Evolutionary conservation across 2,329 filamentous ascomycete species (phyloP), one percentile per base, ranked within the genome.

Genomic region (Bipolaris bicolor): DNA sequence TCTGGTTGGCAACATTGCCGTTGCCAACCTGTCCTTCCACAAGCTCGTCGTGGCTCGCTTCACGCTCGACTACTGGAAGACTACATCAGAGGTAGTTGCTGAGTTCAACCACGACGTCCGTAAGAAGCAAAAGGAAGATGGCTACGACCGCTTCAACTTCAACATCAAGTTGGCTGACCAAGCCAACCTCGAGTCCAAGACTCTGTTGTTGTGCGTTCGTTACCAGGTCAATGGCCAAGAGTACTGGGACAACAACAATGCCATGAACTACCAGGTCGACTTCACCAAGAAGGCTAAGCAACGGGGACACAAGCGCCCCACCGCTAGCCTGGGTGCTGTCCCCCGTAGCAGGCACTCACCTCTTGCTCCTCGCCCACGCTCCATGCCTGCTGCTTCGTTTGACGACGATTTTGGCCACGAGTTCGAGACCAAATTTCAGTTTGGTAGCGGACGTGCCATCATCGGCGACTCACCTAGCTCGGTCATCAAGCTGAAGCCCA

Each of bases 51-150:
- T 90, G n/a, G 94, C 92, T 75, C 88, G 95, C 49, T 99, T 99
- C 77, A 99, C 95, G 0, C 84, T 97, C 45, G 95, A 99, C 76
- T 95, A 96, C 79, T 99, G 95, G 95, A 97, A 96, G 83, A 99
- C 95, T 0, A 96, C 93, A 0, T 99, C 95, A 0, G 95, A 99
- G 74, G 90, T 98, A 1, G 84, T 84, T 36, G 94, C 91, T n/a
- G 92, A 97, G 69, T 99, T 86, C 79, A 89, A 88, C 74, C 86
- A 90, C 60, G 90, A 95, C 77, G 85, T 94, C 44, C 86, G 87
- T 41, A 86, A 86, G 26, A 86, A 86, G 65, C 86, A 89, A 40
- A 81, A 80, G 3, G 80, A 85, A 20, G 83, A 89, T 66, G 87
- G 89, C 46, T 89, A 89, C 67, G 95, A 99, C 75, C 87, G 91